Evolutionary conservation across 257 asterid genomes (phyloP).

Genomic region (Solanum habrochaites): DNA sequence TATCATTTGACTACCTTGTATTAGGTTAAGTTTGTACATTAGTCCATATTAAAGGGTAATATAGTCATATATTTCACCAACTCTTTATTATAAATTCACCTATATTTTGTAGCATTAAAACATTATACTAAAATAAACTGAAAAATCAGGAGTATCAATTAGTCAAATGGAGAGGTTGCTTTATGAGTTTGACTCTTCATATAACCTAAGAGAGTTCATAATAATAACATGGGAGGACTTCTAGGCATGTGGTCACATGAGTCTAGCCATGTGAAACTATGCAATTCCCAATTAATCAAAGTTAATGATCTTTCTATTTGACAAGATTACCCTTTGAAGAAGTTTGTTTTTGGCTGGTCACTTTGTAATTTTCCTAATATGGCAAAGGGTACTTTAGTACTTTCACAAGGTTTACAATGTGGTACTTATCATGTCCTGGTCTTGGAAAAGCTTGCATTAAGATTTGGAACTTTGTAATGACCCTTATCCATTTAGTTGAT

Average conservation of each 20-base stretch:
- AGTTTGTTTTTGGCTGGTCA: neutral
- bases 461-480: conserved; percentile 16
- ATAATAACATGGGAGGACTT: conserved; percentile 45
- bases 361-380: neutral
- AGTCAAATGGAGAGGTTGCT: conserved; percentile 20
- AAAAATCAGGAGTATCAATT: neutral
- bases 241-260: conserved; percentile 70
- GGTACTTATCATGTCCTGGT: conserved; percentile 17
- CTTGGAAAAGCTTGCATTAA: conserved; percentile 19
- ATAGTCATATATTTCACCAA: neutral
- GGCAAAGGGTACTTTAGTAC: conserved; percentile 29
- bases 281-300: conserved; percentile 27
- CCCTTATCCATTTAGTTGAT: conserved; percentile 11
- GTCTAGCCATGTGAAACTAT: conserved; percentile 50
- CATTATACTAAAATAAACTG: conserved; percentile 2
- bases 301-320: neutral
- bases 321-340: conserved; percentile 11
- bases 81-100: neutral
- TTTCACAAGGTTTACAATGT: conserved; percentile 5
- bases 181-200: conserved; percentile 12
- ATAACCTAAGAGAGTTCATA: conserved; percentile 8
- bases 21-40: neutral
- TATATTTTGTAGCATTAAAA: neutral
- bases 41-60: neutral
- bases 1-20: neutral